Percentiles rank a stretch among this genome's conserved stretches.
These are phyloP conservation scores for Penicillium oxalicum DNA, from an alignment of 2,329 filamentous ascomycete genomes.

Conservation along the genomic window DNA sequence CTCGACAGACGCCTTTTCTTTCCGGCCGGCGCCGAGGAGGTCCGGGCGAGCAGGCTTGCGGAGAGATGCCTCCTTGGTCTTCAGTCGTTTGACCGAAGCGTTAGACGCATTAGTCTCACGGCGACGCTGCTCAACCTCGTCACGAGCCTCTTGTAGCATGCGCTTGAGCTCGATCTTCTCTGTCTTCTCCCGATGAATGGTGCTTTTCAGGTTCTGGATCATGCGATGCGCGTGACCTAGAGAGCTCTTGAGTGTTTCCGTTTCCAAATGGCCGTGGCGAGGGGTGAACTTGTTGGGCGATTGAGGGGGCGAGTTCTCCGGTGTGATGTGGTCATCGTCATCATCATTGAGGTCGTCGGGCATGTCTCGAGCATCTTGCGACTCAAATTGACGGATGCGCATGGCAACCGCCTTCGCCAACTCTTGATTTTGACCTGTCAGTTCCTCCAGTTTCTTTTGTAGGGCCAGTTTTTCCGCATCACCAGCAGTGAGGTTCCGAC, in stretches of 20 bases:
- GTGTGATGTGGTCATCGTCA: constrained; percentile 64
- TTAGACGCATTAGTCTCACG: constrained; percentile 45
- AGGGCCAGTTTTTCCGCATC: constrained; percentile 74
- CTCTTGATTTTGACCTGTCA: constrained; percentile 84
- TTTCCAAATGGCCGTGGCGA: constrained; percentile 84
- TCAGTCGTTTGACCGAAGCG: constrained; percentile 48
- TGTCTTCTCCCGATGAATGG: constrained; percentile 95
- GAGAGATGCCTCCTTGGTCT: constrained; percentile 60
- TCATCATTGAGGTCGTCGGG: constrained; percentile 61
- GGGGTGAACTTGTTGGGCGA: constrained; percentile 90
- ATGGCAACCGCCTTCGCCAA: constrained; percentile 76
- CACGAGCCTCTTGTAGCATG: constrained; percentile 88
- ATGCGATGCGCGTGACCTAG: constrained; percentile 91
- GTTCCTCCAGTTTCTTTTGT: constrained; percentile 79
- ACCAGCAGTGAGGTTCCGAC: constrained; percentile 69
- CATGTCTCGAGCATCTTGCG: constrained; percentile 53
- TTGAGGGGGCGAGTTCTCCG: constrained; percentile 82
- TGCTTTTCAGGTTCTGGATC: constrained; percentile 91
- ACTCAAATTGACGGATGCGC: constrained; percentile 62
- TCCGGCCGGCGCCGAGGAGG: constrained; percentile 68
- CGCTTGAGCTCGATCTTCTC: constrained; percentile 94
- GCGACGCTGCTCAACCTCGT: constrained; percentile 72
- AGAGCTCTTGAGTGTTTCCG: constrained; percentile 90
- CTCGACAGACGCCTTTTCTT: constrained; percentile 70
- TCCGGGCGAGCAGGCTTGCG: constrained; percentile 73